Conservation (phyloP, 2,329 filamentous ascomycete species). For the Epichloe sp. region DNA sequence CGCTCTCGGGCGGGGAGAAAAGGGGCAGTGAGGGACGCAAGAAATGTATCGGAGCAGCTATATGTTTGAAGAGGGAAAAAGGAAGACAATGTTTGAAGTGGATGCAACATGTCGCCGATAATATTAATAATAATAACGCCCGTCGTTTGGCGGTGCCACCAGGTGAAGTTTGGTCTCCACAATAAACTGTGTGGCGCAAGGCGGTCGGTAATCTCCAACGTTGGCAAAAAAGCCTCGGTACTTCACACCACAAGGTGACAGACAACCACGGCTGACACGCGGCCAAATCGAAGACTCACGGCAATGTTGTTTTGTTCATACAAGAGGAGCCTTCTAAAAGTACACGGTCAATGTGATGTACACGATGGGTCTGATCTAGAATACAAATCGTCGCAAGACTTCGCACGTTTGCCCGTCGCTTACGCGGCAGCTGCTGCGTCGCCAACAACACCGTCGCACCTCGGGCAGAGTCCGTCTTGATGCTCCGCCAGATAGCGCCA, state of each 20-base stretch:
- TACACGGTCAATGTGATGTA: no score
- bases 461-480: constrained; percentile 53
- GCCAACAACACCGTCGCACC: constrained; percentile 56
- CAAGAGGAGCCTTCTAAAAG: no score
- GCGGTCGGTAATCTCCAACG: no score
- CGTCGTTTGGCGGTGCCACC: no score
- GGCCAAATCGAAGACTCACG: no score
- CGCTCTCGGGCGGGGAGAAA: neutral
- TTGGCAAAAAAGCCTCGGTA: no score
- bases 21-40: neutral
- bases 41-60: neutral
- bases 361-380: neutral
- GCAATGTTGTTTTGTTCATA: no score
- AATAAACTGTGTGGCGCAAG: no score
- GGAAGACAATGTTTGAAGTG: neutral
- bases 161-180: no score
- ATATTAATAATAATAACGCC: no score
- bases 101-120: neutral
- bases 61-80: neutral
- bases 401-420: neutral
- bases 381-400: neutral
- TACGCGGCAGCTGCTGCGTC: constrained; percentile 6
- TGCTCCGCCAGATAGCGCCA: constrained; percentile 72
- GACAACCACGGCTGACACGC: no score
- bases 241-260: no score